A percentile compares a stretch with the other conserved stretches of the same genome.
Conservation (phyloP, 352 stramenopile genomes). For the Saprolegnia diclina region DNA sequence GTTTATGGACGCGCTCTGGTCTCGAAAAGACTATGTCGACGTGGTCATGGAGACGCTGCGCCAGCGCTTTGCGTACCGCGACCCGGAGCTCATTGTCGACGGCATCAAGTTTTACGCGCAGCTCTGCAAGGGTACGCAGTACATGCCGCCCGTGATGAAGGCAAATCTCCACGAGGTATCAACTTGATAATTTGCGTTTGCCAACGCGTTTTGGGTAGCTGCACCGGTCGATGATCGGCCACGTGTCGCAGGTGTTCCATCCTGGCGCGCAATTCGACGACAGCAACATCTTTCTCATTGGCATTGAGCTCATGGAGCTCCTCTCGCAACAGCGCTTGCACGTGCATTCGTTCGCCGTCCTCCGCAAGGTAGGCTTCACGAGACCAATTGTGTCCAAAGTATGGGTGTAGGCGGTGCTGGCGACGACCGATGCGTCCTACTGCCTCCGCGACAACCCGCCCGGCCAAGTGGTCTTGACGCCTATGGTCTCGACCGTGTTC, state of each 20-base stretch:
- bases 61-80: conserved; percentile 79
- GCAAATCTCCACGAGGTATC: conserved; percentile 65
- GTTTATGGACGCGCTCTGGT: conserved; percentile 78
- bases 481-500: conserved; percentile 75
- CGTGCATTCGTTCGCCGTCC: conserved; percentile 78
- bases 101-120: conserved; percentile 85
- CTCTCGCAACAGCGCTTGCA: conserved; percentile 75
- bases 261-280: conserved; percentile 79
- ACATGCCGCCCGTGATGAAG: conserved; percentile 73
- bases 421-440: conserved; percentile 24
- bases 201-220: conserved; percentile 4
- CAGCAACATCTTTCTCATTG: conserved; percentile 75
- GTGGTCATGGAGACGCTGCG: conserved; percentile 84
- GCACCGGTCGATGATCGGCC: conserved; percentile 79
- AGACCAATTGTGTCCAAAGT: neutral
- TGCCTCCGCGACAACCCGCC: conserved; percentile 22
- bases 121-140: conserved; percentile 67
- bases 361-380: conserved; percentile 77
- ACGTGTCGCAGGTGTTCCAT: conserved; percentile 84
- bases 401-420: conserved; percentile 15
- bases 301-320: conserved; percentile 79
- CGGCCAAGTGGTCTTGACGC: conserved; percentile 43
- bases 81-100: conserved; percentile 76
- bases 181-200: neutral
- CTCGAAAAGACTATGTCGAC: conserved; percentile 67